phyloP scores from a whole-genome alignment of 495 filamentous ascomycete species.

The Hypomontagnella monticulosa region DNA sequence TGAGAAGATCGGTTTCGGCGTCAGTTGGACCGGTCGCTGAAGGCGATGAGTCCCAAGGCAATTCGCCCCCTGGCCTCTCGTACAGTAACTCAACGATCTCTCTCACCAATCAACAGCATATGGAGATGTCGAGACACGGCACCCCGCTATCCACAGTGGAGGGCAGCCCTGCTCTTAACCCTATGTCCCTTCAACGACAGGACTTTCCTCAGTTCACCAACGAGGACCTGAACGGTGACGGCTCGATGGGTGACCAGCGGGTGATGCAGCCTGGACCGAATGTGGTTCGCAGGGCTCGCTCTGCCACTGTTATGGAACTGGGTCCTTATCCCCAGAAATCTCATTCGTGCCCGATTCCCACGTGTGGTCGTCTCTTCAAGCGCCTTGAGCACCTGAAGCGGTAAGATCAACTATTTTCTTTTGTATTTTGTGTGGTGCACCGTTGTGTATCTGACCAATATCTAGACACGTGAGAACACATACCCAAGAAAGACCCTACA shows the following conservation, averaged over 20 bases:
- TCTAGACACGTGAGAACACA: slow-evolving; percentile 98
- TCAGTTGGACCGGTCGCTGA: slow-evolving; percentile 87
- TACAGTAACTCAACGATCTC: slow-evolving; percentile 71
- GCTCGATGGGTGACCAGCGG: slow-evolving; percentile 68
- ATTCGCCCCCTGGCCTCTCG: slow-evolving; percentile 73
- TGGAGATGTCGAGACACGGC: slow-evolving; percentile 85
- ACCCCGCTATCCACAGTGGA: slow-evolving; percentile 87
- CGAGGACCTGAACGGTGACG: slow-evolving; percentile 67
- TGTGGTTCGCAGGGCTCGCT: slow-evolving; percentile 88
- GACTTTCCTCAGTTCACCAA: slow-evolving; percentile 73
- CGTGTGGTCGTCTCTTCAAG: slow-evolving; percentile 97
- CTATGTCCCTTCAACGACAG: slow-evolving; percentile 70
- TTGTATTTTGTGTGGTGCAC: slow-evolving; percentile 54
- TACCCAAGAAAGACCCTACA: slow-evolving; percentile 98
- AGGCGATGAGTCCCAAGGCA: slow-evolving; percentile 73
- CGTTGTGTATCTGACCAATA: slow-evolving; percentile 63
- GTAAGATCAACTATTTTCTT: slow-evolving; percentile 70
- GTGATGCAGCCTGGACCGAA: slow-evolving; percentile 71
- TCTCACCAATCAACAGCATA: slow-evolving; percentile 67
- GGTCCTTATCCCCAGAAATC: slow-evolving; percentile 97
- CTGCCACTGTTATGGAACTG: slow-evolving; percentile 95
- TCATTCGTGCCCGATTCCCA: slow-evolving; percentile 98
- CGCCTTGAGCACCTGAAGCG: slow-evolving; percentile 98
- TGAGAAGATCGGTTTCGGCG: slow-evolving; percentile 89
- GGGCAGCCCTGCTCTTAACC: slow-evolving; percentile 75